Conservation (phyloP, 2,329 filamentous ascomycete species). For the Alternaria postmessia region DNA sequence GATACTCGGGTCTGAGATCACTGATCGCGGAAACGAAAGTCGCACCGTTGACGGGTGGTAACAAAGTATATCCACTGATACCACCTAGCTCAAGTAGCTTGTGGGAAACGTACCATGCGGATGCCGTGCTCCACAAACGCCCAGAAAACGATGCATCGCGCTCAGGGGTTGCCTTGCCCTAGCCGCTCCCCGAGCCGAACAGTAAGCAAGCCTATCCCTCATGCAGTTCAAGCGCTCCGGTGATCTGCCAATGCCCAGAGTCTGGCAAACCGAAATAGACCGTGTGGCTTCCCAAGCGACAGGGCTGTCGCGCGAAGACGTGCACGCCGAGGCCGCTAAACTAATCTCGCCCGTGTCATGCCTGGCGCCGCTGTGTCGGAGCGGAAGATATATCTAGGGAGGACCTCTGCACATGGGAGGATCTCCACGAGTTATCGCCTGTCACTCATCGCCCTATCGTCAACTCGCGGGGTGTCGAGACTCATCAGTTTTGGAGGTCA, state of each 20-base stretch:
- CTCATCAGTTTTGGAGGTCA: conserved; percentile 36
- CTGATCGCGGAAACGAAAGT: not conserved
- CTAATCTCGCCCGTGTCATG: conserved; percentile 35
- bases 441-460: conserved; percentile 18
- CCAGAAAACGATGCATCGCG: conserved; percentile 20
- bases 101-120: conserved; percentile 3
- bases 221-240: conserved; percentile 12
- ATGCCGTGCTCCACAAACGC: conserved; percentile 27
- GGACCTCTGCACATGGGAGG: conserved; percentile 9
- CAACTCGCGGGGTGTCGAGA: conserved; percentile 26
- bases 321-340: conserved; percentile 39
- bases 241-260: conserved; percentile 32
- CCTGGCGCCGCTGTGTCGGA: conserved; percentile 24
- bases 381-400: conserved; percentile 35
- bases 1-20: not conserved
- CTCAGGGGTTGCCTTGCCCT: conserved; percentile 18
- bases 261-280: conserved; percentile 31
- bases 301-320: conserved; percentile 26
- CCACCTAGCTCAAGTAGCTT: not conserved
- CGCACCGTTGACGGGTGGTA: not conserved
- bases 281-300: conserved; percentile 15
- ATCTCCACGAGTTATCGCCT: conserved; percentile 34
- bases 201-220: conserved; percentile 9
- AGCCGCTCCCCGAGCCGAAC: conserved; percentile 15
- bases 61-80: not conserved